Conservation (phyloP, 345 rosid genomes). For the Cochlearia excelsa region DNA sequence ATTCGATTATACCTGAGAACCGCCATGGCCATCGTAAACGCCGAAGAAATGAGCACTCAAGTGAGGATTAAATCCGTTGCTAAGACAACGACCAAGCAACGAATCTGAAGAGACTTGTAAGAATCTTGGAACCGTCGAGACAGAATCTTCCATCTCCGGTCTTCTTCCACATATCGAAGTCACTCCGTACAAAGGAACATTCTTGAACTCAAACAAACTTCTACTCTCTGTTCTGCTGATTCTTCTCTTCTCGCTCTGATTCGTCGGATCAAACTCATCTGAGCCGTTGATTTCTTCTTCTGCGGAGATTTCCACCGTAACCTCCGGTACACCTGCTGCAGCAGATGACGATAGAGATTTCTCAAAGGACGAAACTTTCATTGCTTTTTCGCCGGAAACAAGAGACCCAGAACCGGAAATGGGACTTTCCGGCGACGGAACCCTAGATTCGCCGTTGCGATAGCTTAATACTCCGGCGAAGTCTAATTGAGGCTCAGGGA, state of each 20-base stretch:
- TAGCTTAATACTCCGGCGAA: constrained; percentile 44
- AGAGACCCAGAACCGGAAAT: constrained; percentile 41
- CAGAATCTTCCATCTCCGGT: constrained; percentile 85
- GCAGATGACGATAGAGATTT: constrained; percentile 30
- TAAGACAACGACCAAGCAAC: too few relatives aligned
- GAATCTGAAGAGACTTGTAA: constrained; percentile 37
- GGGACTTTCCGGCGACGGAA: constrained; percentile 26
- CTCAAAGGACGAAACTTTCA: constrained; percentile 34
- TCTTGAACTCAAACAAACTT: constrained; percentile 42
- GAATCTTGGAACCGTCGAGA: constrained; percentile 49
- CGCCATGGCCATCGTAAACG: constrained; percentile 85
- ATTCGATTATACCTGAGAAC: constrained; percentile 51
- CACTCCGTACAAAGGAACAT: constrained; percentile 55
- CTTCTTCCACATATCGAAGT: constrained; percentile 67
- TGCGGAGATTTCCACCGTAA: not conserved
- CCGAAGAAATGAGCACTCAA: constrained; percentile 59
- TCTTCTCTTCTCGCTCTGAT: constrained; percentile 31
- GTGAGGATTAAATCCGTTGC: constrained; percentile 23
- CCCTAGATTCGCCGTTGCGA: constrained; percentile 33
- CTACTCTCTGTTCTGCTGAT: constrained; percentile 41
- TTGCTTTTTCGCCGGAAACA: constrained; percentile 28
- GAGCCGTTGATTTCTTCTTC: constrained; percentile 28
- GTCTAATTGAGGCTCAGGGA: constrained; percentile 33
- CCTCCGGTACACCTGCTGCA: not conserved
- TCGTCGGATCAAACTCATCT: constrained; percentile 19